phyloP scores from a whole-genome alignment of 164 flowering plant genomes.

The Umbilicus rupestris region DNA sequence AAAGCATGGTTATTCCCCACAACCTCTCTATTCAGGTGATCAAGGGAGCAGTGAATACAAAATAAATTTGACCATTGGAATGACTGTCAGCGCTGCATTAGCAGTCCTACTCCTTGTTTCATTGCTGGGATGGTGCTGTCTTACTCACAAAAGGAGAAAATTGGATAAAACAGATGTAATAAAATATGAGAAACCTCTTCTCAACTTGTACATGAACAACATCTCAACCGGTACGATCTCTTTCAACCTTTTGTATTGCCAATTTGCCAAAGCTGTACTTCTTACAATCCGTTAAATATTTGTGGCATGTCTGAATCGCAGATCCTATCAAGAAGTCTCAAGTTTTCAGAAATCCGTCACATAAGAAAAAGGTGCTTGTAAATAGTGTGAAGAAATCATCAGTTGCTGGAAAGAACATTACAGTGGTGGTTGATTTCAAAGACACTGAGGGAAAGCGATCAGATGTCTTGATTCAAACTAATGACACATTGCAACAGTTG shows the following conservation, averaged over 20 bases:
- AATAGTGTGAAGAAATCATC: constrained; percentile 3
- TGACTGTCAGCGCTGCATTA: constrained; percentile 16
- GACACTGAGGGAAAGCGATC: background rate
- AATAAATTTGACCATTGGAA: constrained; percentile 9
- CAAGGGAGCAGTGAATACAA: background rate
- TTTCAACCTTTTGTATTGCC: background rate
- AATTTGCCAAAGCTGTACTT: background rate
- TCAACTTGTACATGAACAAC: constrained; percentile 22
- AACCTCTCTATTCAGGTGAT: constrained; percentile 2
- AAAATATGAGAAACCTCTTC: constrained; percentile 39
- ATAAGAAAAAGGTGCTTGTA: background rate
- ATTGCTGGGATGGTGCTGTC: constrained; percentile 23
- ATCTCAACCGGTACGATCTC: constrained; percentile 24
- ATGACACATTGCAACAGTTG: background rate
- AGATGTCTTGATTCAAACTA: background rate
- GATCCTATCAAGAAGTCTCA: constrained; percentile 4
- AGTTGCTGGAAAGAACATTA: background rate
- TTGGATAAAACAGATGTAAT: constrained; percentile 15
- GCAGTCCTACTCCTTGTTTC: constrained; percentile 16
- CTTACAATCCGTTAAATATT: background rate
- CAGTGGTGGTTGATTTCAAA: constrained; percentile 1
- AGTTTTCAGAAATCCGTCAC: background rate
- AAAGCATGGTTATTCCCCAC: constrained; percentile 1
- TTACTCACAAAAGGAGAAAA: constrained; percentile 7
- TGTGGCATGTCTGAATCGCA: background rate